Percentiles rank a stretch among this genome's conserved stretches.
These are phyloP conservation scores for Citrus sinensis DNA, from an alignment of 345 rosid genomes.

Conservation along the genomic window DVS_A1.0 CM039164.1:5942501-5943000, in stretches of 20 bases:
- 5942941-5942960: neutral
- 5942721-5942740: conserved; percentile 14
- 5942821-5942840: neutral
- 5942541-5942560: conserved; percentile 38
- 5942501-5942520: conserved; percentile 77
- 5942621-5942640: conserved; percentile 99
- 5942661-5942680: conserved; percentile 87
- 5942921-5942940: neutral
- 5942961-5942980: conserved; percentile 6
- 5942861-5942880: neutral
- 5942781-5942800: neutral
- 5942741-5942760: neutral
- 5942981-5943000: conserved; percentile 40
- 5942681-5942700: conserved; percentile 95
- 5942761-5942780: neutral
- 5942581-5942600: neutral
- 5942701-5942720: conserved; percentile 35
- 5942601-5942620: conserved; percentile 14
- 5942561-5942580: conserved; percentile 1
- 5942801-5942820: neutral
- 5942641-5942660: conserved; percentile 80
- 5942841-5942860: neutral
- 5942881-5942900: neutral
- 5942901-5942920: neutral
- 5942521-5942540: conserved; percentile 88